Base-by-base conservation (phyloP, 1,139 yeast species). In the Eremothecium gossypii region DNA sequence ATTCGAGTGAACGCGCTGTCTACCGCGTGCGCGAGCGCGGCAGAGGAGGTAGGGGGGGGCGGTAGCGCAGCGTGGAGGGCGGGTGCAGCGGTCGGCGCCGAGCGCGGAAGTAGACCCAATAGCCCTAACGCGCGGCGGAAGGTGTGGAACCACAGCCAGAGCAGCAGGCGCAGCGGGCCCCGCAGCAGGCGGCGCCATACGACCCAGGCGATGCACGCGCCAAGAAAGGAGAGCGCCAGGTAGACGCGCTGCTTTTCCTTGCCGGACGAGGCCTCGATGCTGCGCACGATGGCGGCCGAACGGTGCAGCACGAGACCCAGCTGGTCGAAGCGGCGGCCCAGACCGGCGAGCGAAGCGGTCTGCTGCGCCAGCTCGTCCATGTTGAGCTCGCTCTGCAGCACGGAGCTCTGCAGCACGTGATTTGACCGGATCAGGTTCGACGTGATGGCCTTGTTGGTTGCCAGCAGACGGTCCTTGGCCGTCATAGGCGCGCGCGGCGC, bases 301-400 rank as follows among this genome's bases (percentile, higher is more conserved):
- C 71, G 72, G 36, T 61, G 60, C 45, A 77, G 64, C 26, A 77
- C 60, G 33, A 66, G 67, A 36, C 72, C 68, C 41, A 76, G 67
- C 41, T 67, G 67, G 14, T 67, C 59, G 46, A 71, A 70, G 40
- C 68, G 68, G 33, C 73, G 76, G 41, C 73, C 70, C 48, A 75
- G 61, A 10, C 60, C 60, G 4, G 59, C 49, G 43, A 78, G 57
- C 31, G 76, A 76, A 38, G 69, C 68, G 1, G 76, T 68, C 48
- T 78, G 84, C 42, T 71, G 77, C 42, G 68, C 73, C 20, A 78
- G 55, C n/a, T 77, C 71, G 37, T 77, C 82, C 26, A 77, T 59
- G 49, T 77, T 77, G 39, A 78, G 61, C 47, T 76, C 79, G 8
- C 80, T 74, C 51, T 77, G 83, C 44, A 78, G 54, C 8, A 78